Evolutionary conservation across 1,284 basidiomycete genomes (phyloP), one percentile per base, ranked within the genome.

Genomic region (Gomphus bonarii): DNA sequence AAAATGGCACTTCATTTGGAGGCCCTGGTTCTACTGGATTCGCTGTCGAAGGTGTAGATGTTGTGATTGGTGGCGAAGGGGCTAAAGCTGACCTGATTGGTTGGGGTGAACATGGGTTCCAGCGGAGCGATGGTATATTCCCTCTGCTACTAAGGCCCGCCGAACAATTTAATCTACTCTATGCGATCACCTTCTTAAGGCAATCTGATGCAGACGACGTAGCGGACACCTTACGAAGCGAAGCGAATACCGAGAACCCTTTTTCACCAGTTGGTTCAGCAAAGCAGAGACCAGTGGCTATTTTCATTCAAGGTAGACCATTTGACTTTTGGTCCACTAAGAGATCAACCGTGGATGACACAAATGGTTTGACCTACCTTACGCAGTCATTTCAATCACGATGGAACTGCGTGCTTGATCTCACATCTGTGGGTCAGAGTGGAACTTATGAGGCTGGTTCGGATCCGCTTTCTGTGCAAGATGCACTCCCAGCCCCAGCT

Each of bases 341-440:
- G 36, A 11, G n/a, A 16, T 22, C 20, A 25, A 6, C 28, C 28
- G 61, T 55, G 47, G 53, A 53, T 44, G 59, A 56, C 30, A 38
- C 60, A 4, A 61, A 65, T 3, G 58, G 65, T 10, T 59, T 72
- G 3, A 64, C 70, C 0, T 88, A 82, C 62, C 87, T 87, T 0
- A 90, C 91, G 0, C 71, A 72, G 7, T 73, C 79, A 0, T 95
- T 94, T 68, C 80, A 82, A 0, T 91, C 89, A 0, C 74, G 84
- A 25, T 95, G 92, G 92, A 94, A 91, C 63, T 92, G 89, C 61
- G 73, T 87, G 0, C 80, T 95, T 31, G 90, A 94, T 66, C 75
- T 95, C 11, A 76, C 85, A 0, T 71, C 80, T 12, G 67, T 67
- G 50, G 66, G 63, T 31, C 61, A 60, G 33, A 66, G 66, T 50